phyloP scores from a whole-genome alignment of 73 alveolate genomes.

The Loxodes magnus region DNA sequence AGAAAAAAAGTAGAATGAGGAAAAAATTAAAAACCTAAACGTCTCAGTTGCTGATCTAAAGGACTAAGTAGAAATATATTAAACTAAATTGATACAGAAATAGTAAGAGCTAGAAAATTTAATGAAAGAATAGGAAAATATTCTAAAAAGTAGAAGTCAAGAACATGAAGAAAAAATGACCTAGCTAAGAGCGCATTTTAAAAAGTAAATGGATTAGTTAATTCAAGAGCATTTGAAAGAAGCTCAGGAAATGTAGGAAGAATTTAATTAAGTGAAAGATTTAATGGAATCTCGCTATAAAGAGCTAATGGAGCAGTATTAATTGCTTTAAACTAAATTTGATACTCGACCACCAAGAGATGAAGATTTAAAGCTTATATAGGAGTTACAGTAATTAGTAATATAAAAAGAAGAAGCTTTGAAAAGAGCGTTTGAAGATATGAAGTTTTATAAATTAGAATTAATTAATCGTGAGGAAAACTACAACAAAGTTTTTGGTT shows the following conservation, averaged over 20 bases:
- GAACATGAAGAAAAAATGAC: constrained; percentile 28
- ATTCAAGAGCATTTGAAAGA: constrained; percentile 36
- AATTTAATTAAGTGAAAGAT: constrained; percentile 29
- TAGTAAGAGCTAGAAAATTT: constrained; percentile 20
- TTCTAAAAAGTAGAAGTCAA: no score
- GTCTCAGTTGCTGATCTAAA: constrained; percentile 23
- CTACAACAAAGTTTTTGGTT: constrained; percentile 72
- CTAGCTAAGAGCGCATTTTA: constrained; percentile 19
- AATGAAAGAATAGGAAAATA: constrained; percentile 13
- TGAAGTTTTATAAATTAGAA: constrained; percentile 92
- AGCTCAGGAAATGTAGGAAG: constrained; percentile 10
- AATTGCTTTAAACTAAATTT: constrained; percentile 37
- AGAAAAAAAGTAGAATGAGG: constrained; percentile 5
- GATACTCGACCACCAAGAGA: constrained; percentile 68
- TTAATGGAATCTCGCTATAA: constrained; percentile 44
- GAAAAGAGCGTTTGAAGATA: constrained; percentile 76
- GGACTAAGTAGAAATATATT: background rate
- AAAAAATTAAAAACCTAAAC: constrained; percentile 7
- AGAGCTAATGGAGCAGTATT: constrained; percentile 22
- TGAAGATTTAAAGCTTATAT: constrained; percentile 45
- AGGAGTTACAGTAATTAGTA: constrained; percentile 36
- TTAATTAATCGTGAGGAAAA: constrained; percentile 85
- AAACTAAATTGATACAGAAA: constrained; percentile 4
- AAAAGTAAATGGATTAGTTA: constrained; percentile 26
- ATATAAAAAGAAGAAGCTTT: constrained; percentile 42